Evolutionary conservation across 331 rosid genomes (phyloP).

Genomic region (Cydonia oblonga): DNA sequence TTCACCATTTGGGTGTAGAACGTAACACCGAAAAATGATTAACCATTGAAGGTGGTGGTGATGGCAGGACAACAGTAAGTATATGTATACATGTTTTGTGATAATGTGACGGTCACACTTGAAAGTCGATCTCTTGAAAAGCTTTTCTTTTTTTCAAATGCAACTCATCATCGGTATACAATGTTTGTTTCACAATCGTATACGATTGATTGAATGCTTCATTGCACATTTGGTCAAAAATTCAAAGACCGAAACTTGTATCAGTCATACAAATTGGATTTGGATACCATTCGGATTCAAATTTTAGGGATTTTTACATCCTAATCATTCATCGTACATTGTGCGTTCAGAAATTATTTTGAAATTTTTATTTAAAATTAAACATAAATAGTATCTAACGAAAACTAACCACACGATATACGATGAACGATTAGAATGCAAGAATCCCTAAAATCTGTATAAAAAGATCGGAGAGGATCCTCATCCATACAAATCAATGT

Average conservation of each 20-base stretch:
- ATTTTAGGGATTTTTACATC: accelerated
- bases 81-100: background rate
- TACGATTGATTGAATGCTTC: too few species aligned
- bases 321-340: accelerated
- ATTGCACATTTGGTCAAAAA: too few species aligned
- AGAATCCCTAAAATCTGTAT: accelerated
- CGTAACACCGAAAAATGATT: background rate
- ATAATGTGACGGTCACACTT: background rate
- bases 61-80: background rate
- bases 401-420: too few species aligned
- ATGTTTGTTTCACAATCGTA: too few species aligned
- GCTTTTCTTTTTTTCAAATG: background rate
- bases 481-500: too few species aligned
- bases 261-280: too few species aligned
- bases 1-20: background rate
- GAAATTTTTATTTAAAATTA: too few species aligned
- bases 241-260: too few species aligned
- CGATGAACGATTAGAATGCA: accelerated
- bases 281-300: too few species aligned
- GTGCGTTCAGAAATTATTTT: accelerated
- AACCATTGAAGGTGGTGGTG: too few species aligned
- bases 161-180: background rate
- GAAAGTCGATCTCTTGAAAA: background rate
- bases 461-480: too few species aligned
- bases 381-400: too few species aligned